phyloP scores from a whole-genome alignment of 2,329 filamentous ascomycete species.

The Fusarium sp. region DNA sequence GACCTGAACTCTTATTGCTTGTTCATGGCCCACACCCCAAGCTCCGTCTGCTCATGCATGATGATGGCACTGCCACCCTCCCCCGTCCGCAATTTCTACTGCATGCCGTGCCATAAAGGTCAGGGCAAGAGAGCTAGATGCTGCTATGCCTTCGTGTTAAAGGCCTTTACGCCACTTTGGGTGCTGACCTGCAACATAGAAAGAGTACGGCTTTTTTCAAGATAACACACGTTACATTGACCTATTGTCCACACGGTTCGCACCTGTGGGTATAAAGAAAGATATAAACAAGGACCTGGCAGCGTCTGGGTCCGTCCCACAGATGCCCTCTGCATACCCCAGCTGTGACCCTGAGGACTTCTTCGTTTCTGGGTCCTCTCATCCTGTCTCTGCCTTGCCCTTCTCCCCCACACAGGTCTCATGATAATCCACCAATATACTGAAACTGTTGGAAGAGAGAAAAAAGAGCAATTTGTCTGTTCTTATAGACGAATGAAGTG shows the following conservation, averaged over 20 bases:
- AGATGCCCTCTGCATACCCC: neutral
- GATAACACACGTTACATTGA: constrained; percentile 18
- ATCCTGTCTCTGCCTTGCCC: neutral
- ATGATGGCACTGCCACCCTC: constrained; percentile 33
- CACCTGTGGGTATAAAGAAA: constrained; percentile 21
- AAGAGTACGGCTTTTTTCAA: constrained; percentile 1
- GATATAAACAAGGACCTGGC: constrained; percentile 15
- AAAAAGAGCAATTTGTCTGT: neutral
- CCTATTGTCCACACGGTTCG: constrained; percentile 5
- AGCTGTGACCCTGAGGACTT: neutral
- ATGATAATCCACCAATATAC: constrained; percentile 12
- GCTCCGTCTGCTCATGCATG: constrained; percentile 31
- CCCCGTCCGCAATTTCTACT: constrained; percentile 25
- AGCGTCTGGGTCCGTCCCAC: constrained; percentile 13
- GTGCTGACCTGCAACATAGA: neutral
- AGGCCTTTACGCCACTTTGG: neutral
- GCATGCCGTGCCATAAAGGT: neutral
- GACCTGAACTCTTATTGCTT: neutral
- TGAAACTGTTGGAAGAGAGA: neutral
- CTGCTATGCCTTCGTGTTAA: neutral
- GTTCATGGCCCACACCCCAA: constrained; percentile 26
- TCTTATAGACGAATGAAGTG: neutral
- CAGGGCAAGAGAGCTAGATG: constrained; percentile 1
- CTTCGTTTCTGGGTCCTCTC: constrained; percentile 1
- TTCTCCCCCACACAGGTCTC: neutral